Evolutionary conservation across 805 yeast species (phyloP).

Genomic region (Ogataea degrootiae): DNA sequence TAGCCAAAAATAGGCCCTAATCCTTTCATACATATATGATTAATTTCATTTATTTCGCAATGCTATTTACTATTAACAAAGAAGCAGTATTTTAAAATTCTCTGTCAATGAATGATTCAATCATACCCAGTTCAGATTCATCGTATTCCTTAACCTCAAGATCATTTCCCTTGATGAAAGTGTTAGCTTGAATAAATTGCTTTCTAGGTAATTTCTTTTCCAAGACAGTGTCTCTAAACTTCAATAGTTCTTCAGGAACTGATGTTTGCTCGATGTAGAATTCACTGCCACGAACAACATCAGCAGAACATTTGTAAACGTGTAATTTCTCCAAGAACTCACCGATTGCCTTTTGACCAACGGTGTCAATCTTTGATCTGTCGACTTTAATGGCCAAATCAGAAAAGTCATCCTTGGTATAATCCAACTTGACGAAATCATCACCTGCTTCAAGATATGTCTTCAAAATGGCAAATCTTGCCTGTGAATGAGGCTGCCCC

Average conservation of each 20-base stretch:
- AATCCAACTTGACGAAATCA: constrained; percentile 51
- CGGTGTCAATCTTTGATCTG: constrained; percentile 54
- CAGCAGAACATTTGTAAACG: constrained; percentile 73
- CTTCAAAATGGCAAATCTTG: constrained; percentile 80
- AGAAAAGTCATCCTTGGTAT: constrained; percentile 42
- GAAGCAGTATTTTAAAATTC: constrained; percentile 19
- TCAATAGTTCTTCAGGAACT: constrained; percentile 57
- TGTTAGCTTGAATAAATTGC: constrained; percentile 81
- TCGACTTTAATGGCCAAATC: constrained; percentile 63
- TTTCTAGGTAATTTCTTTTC: constrained; percentile 76
- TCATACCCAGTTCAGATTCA: constrained; percentile 71
- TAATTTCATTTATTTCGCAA: too few relatives aligned
- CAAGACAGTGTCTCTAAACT: constrained; percentile 64
- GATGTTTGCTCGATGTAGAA: constrained; percentile 67
- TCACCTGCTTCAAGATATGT: constrained; percentile 61
- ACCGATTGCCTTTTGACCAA: constrained; percentile 70
- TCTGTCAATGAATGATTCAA: constrained; percentile 69
- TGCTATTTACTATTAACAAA: too few relatives aligned
- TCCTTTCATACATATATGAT: too few relatives aligned
- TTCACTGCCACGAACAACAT: constrained; percentile 56
- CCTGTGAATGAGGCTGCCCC: constrained; percentile 97
- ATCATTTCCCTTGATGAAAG: constrained; percentile 36
- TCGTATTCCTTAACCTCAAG: constrained; percentile 68
- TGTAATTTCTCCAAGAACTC: constrained; percentile 70
- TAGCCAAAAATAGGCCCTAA: too few relatives aligned